phyloP scores from a whole-genome alignment of 2,329 filamentous ascomycete genomes.

The Grosmannia huntii region DNA sequence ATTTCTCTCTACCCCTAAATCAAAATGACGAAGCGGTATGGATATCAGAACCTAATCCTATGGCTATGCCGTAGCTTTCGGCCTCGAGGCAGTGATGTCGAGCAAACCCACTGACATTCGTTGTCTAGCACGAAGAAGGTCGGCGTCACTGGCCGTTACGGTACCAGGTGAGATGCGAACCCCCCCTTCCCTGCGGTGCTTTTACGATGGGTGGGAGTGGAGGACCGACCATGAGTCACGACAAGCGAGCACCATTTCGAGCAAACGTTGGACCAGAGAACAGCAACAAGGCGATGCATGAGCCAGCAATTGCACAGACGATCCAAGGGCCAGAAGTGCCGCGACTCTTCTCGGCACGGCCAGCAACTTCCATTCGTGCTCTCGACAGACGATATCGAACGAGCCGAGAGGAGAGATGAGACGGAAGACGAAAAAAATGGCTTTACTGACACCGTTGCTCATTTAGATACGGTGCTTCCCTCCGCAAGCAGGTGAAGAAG shows the following conservation, averaged over 20 bases:
- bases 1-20: neutral
- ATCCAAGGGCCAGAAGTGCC: neutral
- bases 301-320: neutral
- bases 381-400: neutral
- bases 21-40: slow-evolving; percentile 70
- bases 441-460: neutral
- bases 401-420: neutral
- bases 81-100: neutral
- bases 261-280: neutral
- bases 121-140: slow-evolving; percentile 74
- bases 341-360: neutral
- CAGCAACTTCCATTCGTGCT: neutral
- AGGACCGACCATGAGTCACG: neutral
- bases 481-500: slow-evolving; percentile 98
- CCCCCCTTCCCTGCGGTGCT: neutral
- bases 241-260: neutral
- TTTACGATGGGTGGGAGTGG: neutral
- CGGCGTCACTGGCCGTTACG: slow-evolving; percentile 74
- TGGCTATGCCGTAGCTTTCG: too few species aligned
- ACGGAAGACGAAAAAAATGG: neutral
- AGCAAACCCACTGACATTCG: slow-evolving; percentile 8
- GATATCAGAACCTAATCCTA: neutral
- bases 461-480: slow-evolving; percentile 87
- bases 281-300: neutral
- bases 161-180: slow-evolving; percentile 15